Evolutionary conservation across 1,139 yeast species (phyloP), one percentile per base, ranked within the genome.

Genomic region (Pichia sp.): DNA sequence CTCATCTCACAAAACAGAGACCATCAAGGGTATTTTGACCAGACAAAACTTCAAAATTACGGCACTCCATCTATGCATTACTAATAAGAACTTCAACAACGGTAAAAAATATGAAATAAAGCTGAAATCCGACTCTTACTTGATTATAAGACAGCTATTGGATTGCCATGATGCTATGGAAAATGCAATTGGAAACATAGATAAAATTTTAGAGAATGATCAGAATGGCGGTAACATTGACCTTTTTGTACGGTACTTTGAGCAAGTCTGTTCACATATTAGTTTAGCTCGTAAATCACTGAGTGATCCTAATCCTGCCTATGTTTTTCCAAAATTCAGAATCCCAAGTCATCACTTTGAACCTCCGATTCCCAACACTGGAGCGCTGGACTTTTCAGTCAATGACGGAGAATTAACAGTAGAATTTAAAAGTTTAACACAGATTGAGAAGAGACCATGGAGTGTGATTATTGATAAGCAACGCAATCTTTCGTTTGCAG

Each of bases 141-240:
- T 63, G 1, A 45, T 58, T 5, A 46, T 63, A 4, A 44, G 61
- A 16, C 66, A 63, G 43, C 43, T 63, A 26, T 44, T 58, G 8
- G 65, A 62, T 39, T 62, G 66, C 43, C 62, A 60, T 44, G 64
- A 62, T 34, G 51, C 56, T 3, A 58, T 62, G 6, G 51, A 55
- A 47, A 59, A 58, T 38, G 55, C 64, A 1, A 48, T 63, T 8
- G 41, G 49, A 2, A 49, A 53, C 4, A 48, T 63, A 16, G 58
- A 58, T 32, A 56, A 55, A 31, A 47, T 62, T 11, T 40, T 49
- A 4, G 52, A 54, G 10, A 52, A 49, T 36, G 39, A 39, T 11
- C 28, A 35, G 4, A 36, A 46, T 5, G 49, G 40, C 2, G 38
- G 36, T 23, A 36, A 41, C 27, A 40, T 47, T 1, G 43, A 48